Base-by-base conservation (phyloP, 805 yeast species). In the Hanseniaspora lindneri region DNA sequence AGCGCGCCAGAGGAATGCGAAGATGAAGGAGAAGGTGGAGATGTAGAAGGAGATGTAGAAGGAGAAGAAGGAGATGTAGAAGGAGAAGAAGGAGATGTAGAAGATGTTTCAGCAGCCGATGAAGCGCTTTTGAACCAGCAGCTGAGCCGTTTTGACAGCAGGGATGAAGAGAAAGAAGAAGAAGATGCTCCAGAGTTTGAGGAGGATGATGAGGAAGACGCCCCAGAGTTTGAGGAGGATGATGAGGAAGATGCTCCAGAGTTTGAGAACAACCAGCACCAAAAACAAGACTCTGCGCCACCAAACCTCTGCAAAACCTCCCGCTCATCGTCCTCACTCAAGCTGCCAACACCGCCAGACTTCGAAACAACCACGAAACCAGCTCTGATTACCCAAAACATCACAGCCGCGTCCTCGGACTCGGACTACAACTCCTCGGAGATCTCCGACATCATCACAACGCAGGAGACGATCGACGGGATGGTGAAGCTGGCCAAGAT, bases 291-390 rank as follows among this genome's bases (percentile, higher is more conserved):
- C n/a, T n/a, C n/a, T n/a, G n/a, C 32, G 9, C 11, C 42, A n/a
- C 11, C 27, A 29, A 11, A 5, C 4, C 16, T 19, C 16, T 17
- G 16, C 30, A 23, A 32, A 27, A 17, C 25, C 4, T 10, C 47
- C 24, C 25, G 20, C 20, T 19, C 23, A 8, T 11, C 24, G 10
- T 40, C 52, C 10, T 9, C 34, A 4, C 19, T 46, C 4, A 16
- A 46, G 8, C 49, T 46, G 11, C 49, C 49, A 9, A 23, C 35
- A 2, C 14, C 41, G 11, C 55, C 58, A 11, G 21, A 25, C 10
- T 42, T 50, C 37, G 16, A 44, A 6, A 54, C 49, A 21, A 42
- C 47, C 11, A 44, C 36, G 1, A 49, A 46, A 17, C 40, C 39
- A n/a, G 7, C 17, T 16, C 4, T 37, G 16, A 37, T 24, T 14